Evolutionary conservation across 208 protist genomes (phyloP), one percentile per base, ranked within the genome.

Genomic region (Strigomonas oncopelti): DNA sequence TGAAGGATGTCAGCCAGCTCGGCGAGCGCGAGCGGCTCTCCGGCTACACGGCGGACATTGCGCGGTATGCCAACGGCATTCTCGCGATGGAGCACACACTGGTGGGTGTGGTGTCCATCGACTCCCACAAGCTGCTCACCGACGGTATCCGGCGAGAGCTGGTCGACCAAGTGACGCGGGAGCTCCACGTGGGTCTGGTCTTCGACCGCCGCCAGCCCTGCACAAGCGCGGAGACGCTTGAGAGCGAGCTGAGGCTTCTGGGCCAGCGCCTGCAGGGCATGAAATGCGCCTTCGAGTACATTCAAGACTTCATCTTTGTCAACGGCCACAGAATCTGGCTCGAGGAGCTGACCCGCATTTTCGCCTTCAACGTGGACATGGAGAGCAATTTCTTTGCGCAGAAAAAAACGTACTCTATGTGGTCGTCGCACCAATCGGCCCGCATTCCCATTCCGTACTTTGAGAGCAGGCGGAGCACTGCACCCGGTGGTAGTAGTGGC

Each of bases 301-400:
- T 99, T 61, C 95, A 98, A 68, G 98, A 99, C 75, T 99, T 99
- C 75, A 78, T 99, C 0, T 94, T 95, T 73, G 93, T 99, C 22
- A 93, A 98, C 74, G 98, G 97, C n/a, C 80, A 99, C 24, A 78
- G 84, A 34, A 92, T 99, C 29, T 99, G 97, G 97, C 81, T 98
- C 69, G 97, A 98, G 67, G 97, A 99, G 76, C 97, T 98, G 58
- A 83, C 87, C 11, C 84, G 97, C 48, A 97, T 99, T 51, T 80
- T 99, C 16, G 91, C 96, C 71, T 98, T 97, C 68, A 97, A 97
- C 69, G 88, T 99, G 13, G 96, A 99, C 76, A 98, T 97, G 84
- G 97, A 98, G 81, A 97, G 93, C 74, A 98, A 98, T 78, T 71
- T 67, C 4, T 99, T 98, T 69, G 80, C 97, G 52, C 94, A 91